Evolutionary conservation across 441 rosid species (phyloP).

Genomic region (Pelargonium australe): DNA sequence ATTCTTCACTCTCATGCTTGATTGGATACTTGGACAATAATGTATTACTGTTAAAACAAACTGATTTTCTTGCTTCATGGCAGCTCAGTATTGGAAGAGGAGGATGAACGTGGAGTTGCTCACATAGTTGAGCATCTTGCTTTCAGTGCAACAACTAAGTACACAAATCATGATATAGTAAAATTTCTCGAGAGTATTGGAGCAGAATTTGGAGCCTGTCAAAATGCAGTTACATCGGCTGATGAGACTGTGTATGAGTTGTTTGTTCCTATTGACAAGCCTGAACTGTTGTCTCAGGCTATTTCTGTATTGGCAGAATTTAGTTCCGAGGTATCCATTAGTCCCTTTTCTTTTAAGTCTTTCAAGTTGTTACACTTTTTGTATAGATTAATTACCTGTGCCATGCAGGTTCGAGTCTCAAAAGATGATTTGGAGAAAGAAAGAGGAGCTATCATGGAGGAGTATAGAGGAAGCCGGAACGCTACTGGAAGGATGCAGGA

Average conservation of each 20-base stretch:
- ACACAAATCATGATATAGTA: slow-evolving; percentile 83
- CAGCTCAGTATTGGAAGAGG: slow-evolving; percentile 99
- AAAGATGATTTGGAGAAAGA: slow-evolving; percentile 85
- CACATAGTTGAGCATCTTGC: slow-evolving; percentile 96
- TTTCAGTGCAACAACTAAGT: slow-evolving; percentile 77
- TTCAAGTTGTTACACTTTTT: slow-evolving; percentile 6
- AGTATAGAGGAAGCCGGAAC: slow-evolving; percentile 74
- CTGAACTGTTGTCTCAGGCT: slow-evolving; percentile 75
- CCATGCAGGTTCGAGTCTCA: slow-evolving; percentile 65
- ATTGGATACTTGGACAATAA: neutral
- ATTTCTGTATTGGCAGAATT: slow-evolving; percentile 82
- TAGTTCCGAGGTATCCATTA: slow-evolving; percentile 62
- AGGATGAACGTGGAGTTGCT: slow-evolving; percentile 90
- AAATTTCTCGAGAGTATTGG: slow-evolving; percentile 95
- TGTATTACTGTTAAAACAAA: slow-evolving; percentile 4
- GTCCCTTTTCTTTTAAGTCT: neutral
- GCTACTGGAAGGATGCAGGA: slow-evolving; percentile 93
- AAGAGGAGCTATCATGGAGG: slow-evolving; percentile 94
- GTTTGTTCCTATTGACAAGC: slow-evolving; percentile 90
- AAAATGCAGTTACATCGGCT: slow-evolving; percentile 81
- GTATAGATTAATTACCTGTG: slow-evolving; percentile 13
- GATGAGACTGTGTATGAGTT: slow-evolving; percentile 86
- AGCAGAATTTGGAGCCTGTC: slow-evolving; percentile 97
- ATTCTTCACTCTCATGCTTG: neutral
- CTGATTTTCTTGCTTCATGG: slow-evolving; percentile 35